Evolutionary conservation across 2,329 filamentous ascomycete species (phyloP).

Genomic region (Cladosporium colombiae): DNA sequence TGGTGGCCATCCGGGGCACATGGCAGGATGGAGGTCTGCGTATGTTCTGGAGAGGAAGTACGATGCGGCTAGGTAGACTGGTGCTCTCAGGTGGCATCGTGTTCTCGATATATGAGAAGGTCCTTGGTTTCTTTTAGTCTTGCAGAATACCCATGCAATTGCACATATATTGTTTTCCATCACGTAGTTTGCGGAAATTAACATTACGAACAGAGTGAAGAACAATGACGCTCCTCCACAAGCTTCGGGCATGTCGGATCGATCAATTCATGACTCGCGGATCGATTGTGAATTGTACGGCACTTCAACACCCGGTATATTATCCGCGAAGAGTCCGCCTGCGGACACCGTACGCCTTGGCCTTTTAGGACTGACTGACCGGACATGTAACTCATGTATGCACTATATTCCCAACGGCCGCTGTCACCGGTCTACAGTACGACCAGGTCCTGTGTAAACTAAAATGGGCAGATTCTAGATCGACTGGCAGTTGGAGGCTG

Average conservation of each 20-base stretch:
- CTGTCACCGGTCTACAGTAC: not conserved
- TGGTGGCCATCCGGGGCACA: constrained; percentile 31
- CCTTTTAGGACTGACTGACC: not conserved
- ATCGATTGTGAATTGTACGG: not conserved
- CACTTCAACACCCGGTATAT: not conserved
- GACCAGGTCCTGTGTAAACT: not conserved
- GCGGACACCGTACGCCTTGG: not conserved
- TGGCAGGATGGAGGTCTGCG: constrained; percentile 30
- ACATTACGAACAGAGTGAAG: not conserved
- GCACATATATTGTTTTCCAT: not conserved
- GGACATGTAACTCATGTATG: no score
- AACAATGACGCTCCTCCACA: not conserved
- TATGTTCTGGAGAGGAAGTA: constrained; percentile 37
- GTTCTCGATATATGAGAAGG: constrained; percentile 38
- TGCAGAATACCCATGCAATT: not conserved
- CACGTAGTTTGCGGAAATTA: not conserved
- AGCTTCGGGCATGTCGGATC: not conserved
- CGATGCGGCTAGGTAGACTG: constrained; percentile 34
- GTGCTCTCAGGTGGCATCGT: constrained; percentile 37
- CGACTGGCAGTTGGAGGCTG: not conserved
- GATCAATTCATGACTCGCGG: not conserved
- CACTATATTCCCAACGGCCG: not conserved
- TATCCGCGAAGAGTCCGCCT: not conserved
- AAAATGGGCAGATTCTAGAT: not conserved
- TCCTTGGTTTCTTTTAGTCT: constrained; percentile 21